Evolutionary conservation across 2,329 filamentous ascomycete genomes (phyloP).

Genomic region (Aspergillus quadricinctus): DNA sequence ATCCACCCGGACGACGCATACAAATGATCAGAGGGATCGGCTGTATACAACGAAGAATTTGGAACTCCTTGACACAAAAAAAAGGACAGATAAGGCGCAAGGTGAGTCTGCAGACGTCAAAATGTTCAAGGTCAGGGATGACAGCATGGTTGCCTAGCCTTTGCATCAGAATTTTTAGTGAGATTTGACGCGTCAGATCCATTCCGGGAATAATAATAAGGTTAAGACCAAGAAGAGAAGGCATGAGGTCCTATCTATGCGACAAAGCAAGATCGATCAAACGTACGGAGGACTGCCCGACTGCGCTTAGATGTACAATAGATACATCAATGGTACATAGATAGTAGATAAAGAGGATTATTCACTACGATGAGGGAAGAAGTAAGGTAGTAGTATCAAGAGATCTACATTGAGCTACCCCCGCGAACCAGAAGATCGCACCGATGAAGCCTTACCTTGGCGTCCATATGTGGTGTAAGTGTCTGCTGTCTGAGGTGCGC

Average conservation of each 20-base stretch:
- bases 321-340: neutral
- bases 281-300: neutral
- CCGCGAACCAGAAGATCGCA: neutral
- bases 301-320: neutral
- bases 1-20: neutral
- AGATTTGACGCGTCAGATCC: neutral
- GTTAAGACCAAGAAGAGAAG: neutral
- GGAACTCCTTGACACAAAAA: neutral
- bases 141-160: conserved; percentile 4
- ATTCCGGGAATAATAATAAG: neutral
- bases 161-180: neutral
- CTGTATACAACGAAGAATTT: neutral
- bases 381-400: no score
- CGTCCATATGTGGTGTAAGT: neutral
- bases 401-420: neutral
- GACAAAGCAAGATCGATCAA: neutral
- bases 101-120: neutral
- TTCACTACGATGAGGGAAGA: neutral
- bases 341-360: neutral
- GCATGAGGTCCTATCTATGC: neutral
- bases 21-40: conserved; percentile 2
- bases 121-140: neutral
- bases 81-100: neutral
- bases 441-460: neutral
- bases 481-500: no score